These are phyloP conservation scores for Colletotrichum ledebouriae DNA, from an alignment of 2,329 filamentous ascomycete genomes.

Conservation along the genomic window DNA sequence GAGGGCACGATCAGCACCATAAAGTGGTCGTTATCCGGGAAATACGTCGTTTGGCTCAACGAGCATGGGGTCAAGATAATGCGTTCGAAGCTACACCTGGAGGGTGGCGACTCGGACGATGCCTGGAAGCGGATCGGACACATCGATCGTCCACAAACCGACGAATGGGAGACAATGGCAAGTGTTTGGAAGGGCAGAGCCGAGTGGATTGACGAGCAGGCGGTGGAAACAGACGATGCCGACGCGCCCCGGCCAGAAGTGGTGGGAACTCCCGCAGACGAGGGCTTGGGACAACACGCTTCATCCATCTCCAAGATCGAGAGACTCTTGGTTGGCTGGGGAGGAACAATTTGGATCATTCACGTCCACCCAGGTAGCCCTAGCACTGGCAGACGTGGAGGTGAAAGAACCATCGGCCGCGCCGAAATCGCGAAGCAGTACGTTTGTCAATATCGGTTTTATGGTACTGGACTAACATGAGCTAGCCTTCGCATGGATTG, in stretches of 20 bases:
- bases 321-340: conserved; percentile 93
- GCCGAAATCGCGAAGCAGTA: conserved; percentile 95
- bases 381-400: conserved; percentile 74
- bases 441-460: conserved; percentile 54
- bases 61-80: conserved; percentile 99
- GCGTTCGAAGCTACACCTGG: conserved; percentile 87
- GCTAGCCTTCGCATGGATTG: conserved; percentile 91
- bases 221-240: conserved; percentile 80
- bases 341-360: conserved; percentile 94
- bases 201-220: conserved; percentile 92
- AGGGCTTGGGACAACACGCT: conserved; percentile 64
- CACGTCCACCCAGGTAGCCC: conserved; percentile 85
- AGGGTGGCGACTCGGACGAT: conserved; percentile 80
- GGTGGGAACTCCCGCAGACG: conserved; percentile 59
- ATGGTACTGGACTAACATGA: conserved; percentile 46
- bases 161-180: conserved; percentile 96
- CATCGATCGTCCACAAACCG: conserved; percentile 87
- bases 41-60: conserved; percentile 95
- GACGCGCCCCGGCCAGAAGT: conserved; percentile 52
- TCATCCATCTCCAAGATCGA: conserved; percentile 70
- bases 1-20: conserved; percentile 93
- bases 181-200: conserved; percentile 92
- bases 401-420: conserved; percentile 80
- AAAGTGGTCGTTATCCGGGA: conserved; percentile 94
- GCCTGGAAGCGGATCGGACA: conserved; percentile 97